Conservation (phyloP, 2,329 filamentous ascomycete species). For the Lecanoromycetidae sp. region DNA sequence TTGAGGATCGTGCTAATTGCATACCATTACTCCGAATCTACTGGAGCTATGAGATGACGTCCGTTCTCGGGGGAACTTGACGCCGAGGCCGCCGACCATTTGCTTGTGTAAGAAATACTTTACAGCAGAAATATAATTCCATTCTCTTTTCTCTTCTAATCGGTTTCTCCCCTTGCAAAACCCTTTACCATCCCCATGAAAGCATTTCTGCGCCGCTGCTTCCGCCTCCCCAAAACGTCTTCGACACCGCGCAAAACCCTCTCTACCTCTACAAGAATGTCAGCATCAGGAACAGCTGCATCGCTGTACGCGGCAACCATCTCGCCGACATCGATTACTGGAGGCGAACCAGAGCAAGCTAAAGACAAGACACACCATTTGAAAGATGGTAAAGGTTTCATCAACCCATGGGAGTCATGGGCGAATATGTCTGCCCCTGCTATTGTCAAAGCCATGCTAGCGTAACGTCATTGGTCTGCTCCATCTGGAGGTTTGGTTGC, state of each 20-base stretch:
- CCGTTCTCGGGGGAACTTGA: too few species aligned
- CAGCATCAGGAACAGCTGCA: conserved; percentile 16
- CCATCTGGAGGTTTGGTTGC: too few species aligned
- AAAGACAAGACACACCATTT: conserved; percentile 39
- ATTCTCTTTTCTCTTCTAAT: neutral
- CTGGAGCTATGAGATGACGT: too few species aligned
- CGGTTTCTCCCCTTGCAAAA: neutral
- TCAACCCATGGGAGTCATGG: conserved; percentile 47
- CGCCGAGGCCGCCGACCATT: too few species aligned
- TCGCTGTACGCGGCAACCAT: conserved; percentile 18
- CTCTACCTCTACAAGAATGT: conserved; percentile 16
- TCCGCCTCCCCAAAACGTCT: conserved; percentile 7
- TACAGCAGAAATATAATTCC: too few species aligned
- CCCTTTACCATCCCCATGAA: conserved; percentile 1
- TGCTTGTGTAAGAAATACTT: too few species aligned
- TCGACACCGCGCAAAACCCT: neutral
- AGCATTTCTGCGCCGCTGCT: conserved; percentile 5
- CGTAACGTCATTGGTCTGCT: neutral
- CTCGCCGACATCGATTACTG: conserved; percentile 19
- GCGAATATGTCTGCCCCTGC: conserved; percentile 24
- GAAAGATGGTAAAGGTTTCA: conserved; percentile 41
- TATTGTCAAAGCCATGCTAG: conserved; percentile 1
- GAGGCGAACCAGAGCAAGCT: conserved; percentile 34
- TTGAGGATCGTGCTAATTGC: too few species aligned
- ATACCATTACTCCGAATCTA: too few species aligned